Base-by-base conservation (phyloP, 208 protist species). In the Trypanosomatidae sp. region DNA sequence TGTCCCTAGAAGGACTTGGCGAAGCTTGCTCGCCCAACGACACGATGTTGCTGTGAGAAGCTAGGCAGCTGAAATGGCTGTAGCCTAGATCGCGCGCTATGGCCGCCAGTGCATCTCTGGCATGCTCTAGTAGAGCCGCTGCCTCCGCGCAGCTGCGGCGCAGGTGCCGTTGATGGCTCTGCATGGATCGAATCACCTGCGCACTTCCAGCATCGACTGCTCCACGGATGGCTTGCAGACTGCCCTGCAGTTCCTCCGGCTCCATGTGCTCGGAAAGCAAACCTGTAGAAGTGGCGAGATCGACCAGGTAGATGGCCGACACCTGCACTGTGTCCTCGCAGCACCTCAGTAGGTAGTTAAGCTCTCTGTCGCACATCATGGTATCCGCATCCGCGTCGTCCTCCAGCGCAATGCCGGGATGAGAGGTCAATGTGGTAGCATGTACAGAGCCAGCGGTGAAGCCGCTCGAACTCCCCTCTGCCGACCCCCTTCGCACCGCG, bases 241-340 rank as follows among this genome's bases (percentile, higher is more conserved):
- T 66, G 17, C 49, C 69, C 50, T 25, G 25, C 68, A 74, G 68
- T 41, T 67, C 60, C 55, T 43, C 62, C 33, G 74, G 60, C 69
- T 71, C 71, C 69, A 80, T 72, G 30, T 53, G n/a, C 25, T 49
- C 33, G 12, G 76, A 12, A 7, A 85, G 62, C 43, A 85, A 58
- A 2, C 81, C 81, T 5, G 73, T 74, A 3, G 71, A 69, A 13
- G 62, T 67, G 25, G 76, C 81, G n/a, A 85, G 76, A 15, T 72
- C 60, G 25, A 82, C 62, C 19, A 85, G 50, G 70, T 69, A 74
- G 25, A 62, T 62, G 28, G 66, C 52, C 7, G 77, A 52, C n/a
- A 64, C 44, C 65, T 78, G 68, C 49, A 41, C 65, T 3, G 72
- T 75, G 55, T 82, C 77, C 77, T 73, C 69, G 39, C 56, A 49